phyloP scores from a whole-genome alignment of 2,329 filamentous ascomycete species.

The Penicillium sp. region DNA sequence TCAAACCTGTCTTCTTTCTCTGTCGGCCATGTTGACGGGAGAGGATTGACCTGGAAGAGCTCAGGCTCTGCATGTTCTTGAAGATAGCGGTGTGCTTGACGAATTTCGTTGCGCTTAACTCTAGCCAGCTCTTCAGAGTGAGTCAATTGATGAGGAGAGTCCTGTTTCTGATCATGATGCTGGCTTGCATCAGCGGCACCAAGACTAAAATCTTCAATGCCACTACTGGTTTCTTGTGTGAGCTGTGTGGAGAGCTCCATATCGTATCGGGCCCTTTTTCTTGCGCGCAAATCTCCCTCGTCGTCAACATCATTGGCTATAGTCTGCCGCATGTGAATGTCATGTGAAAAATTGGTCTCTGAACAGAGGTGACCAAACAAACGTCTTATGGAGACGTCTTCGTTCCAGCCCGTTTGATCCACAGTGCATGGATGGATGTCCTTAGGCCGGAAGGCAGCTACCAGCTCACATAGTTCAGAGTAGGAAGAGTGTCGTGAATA shows the following conservation, averaged over 20 bases:
- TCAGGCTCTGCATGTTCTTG: slow-evolving; percentile 17
- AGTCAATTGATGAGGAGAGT: background rate
- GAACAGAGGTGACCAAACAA: slow-evolving; percentile 73
- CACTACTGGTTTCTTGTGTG: slow-evolving; percentile 17
- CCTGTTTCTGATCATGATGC: background rate
- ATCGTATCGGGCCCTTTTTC: slow-evolving; percentile 22
- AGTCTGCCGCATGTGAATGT: slow-evolving; percentile 56
- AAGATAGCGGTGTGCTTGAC: slow-evolving; percentile 27
- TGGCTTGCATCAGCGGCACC: background rate
- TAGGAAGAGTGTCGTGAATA: slow-evolving; percentile 91
- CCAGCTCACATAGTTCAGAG: slow-evolving; percentile 68
- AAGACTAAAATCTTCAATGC: slow-evolving; percentile 5
- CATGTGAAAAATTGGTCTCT: slow-evolving; percentile 61
- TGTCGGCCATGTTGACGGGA: slow-evolving; percentile 29
- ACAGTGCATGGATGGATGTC: slow-evolving; percentile 84
- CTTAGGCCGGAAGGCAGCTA: slow-evolving; percentile 65
- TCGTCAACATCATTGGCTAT: slow-evolving; percentile 19
- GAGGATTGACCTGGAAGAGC: slow-evolving; percentile 25
- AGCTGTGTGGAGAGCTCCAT: slow-evolving; percentile 18
- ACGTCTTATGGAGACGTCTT: slow-evolving; percentile 60
- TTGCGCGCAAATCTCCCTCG: slow-evolving; percentile 14
- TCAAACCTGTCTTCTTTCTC: slow-evolving; percentile 9
- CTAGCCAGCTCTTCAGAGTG: slow-evolving; percentile 7
- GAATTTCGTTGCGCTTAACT: slow-evolving; percentile 24
- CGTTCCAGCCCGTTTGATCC: slow-evolving; percentile 61